A percentile compares a stretch with the other conserved stretches of the same genome.
Conservation (phyloP, 306 rosid genomes). For the Glycine soja region DNA sequence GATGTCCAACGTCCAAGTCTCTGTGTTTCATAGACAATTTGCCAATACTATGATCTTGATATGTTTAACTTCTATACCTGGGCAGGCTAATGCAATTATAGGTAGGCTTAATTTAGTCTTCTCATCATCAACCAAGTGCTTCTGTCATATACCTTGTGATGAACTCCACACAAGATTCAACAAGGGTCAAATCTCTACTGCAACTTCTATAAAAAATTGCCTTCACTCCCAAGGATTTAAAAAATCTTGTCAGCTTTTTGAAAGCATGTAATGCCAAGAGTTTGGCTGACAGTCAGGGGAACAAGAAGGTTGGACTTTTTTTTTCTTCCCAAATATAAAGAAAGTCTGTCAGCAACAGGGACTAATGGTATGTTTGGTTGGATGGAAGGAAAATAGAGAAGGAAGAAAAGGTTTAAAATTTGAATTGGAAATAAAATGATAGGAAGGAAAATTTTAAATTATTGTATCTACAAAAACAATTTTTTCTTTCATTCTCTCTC, state of each 20-base stretch:
- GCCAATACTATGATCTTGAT: conserved; percentile 15
- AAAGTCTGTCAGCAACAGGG: too few species aligned
- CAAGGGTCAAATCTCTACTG: conserved; percentile 84
- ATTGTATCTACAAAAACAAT: too few species aligned
- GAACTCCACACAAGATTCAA: conserved; percentile 89
- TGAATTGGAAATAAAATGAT: too few species aligned
- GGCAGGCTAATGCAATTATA: conserved; percentile 95
- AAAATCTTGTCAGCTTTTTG: conserved; percentile 76
- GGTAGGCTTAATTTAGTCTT: conserved; percentile 65
- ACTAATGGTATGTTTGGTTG: too few species aligned
- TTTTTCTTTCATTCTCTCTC: too few species aligned
- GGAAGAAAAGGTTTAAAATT: too few species aligned
- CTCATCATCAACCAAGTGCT: conserved; percentile 57
- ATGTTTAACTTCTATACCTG: conserved; percentile 65
- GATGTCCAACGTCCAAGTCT: conserved; percentile 21
- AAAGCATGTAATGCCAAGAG: conserved; percentile 64
- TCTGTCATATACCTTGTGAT: conserved; percentile 70
- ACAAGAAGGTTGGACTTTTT: background rate
- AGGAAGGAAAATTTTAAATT: too few species aligned
- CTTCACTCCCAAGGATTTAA: conserved; percentile 89
- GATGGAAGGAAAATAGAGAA: too few species aligned
- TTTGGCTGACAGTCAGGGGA: background rate
- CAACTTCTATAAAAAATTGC: conserved; percentile 90
- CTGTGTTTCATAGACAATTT: conserved; percentile 33
- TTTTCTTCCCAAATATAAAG: background rate